Conservation (phyloP, 2,329 filamentous ascomycete genomes). For the Aspergillus sp. region DNA sequence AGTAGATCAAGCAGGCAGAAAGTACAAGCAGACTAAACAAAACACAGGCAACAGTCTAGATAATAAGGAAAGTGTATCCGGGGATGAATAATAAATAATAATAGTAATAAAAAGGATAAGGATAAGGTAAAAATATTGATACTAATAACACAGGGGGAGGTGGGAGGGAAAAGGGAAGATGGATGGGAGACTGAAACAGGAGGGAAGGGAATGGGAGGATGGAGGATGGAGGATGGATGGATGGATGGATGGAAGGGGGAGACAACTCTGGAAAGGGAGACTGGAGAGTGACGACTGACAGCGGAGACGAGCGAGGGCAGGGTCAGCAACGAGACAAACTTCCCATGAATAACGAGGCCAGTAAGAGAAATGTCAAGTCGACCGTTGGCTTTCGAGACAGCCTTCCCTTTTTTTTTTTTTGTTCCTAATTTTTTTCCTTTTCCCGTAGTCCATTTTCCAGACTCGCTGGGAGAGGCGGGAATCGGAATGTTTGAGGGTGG, state of each 20-base stretch:
- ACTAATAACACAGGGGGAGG: slow-evolving; percentile 20
- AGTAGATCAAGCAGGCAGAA: slow-evolving; percentile 14
- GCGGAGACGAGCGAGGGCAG: slow-evolving; percentile 6
- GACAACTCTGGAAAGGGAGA: not conserved
- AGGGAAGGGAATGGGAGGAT: not conserved
- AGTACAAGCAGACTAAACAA: slow-evolving; percentile 13
- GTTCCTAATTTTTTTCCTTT: slow-evolving; percentile 14
- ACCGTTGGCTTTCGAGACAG: not conserved
- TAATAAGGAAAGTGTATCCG: slow-evolving; percentile 10
- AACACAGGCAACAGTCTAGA: slow-evolving; percentile 5
- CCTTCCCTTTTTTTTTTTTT: not conserved
- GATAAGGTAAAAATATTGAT: slow-evolving; percentile 11
- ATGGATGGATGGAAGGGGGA: slow-evolving; percentile 5
- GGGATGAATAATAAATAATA: not conserved
- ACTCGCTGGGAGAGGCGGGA: slow-evolving; percentile 13
- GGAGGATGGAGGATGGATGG: slow-evolving; percentile 8
- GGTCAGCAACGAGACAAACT: slow-evolving; percentile 1
- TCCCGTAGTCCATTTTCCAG: slow-evolving; percentile 8
- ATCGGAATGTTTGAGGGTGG: slow-evolving; percentile 16
- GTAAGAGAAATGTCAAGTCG: slow-evolving; percentile 1
- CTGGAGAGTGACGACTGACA: slow-evolving; percentile 10
- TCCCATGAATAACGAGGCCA: slow-evolving; percentile 10
- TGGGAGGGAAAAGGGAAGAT: slow-evolving; percentile 3
- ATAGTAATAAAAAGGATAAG: slow-evolving; percentile 6
- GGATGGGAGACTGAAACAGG: no score